phyloP scores from a whole-genome alignment of 1,284 basidiomycete species.

The Sparassis latifolia region DNA sequence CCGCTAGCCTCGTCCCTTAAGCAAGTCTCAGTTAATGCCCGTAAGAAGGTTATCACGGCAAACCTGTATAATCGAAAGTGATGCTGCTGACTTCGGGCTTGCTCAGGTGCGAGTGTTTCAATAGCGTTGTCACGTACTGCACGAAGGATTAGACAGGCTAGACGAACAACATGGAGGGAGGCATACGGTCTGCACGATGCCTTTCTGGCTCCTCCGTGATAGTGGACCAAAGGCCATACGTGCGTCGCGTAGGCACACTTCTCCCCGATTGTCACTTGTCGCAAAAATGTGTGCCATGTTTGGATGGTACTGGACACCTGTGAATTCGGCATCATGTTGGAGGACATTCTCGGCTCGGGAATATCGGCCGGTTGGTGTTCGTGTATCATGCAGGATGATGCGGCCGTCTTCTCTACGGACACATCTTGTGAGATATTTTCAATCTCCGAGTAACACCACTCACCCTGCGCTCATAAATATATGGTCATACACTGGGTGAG shows the following conservation, averaged over 20 bases:
- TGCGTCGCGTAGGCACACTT: conserved; percentile 62
- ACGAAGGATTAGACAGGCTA: too few species aligned
- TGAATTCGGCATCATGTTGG: conserved; percentile 48
- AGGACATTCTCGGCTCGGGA: conserved; percentile 42
- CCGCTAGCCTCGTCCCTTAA: conserved; percentile 52
- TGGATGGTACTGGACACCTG: conserved; percentile 59
- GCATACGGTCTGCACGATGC: conserved; percentile 47
- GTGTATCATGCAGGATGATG: conserved; percentile 52
- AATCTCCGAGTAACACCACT: conserved; percentile 7
- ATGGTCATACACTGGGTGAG: conserved; percentile 58
- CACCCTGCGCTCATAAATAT: conserved; percentile 64
- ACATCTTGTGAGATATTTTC: background rate
- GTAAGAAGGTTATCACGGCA: too few species aligned
- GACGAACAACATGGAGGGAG: conserved; percentile 3
- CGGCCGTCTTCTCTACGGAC: conserved; percentile 56
- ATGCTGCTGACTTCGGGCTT: conserved; percentile 64
- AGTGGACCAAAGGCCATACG: conserved; percentile 67
- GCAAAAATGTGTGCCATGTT: conserved; percentile 58
- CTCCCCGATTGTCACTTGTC: conserved; percentile 51
- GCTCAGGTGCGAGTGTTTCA: conserved; percentile 38
- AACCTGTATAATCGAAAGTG: conserved; percentile 58
- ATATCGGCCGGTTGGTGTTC: conserved; percentile 25
- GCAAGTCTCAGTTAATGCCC: background rate
- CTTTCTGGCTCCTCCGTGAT: conserved; percentile 36
- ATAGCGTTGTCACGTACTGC: conserved; percentile 63